Evolutionary conservation across 495 filamentous ascomycete species (phyloP).

Genomic region (Trichoderma parareesei): DNA sequence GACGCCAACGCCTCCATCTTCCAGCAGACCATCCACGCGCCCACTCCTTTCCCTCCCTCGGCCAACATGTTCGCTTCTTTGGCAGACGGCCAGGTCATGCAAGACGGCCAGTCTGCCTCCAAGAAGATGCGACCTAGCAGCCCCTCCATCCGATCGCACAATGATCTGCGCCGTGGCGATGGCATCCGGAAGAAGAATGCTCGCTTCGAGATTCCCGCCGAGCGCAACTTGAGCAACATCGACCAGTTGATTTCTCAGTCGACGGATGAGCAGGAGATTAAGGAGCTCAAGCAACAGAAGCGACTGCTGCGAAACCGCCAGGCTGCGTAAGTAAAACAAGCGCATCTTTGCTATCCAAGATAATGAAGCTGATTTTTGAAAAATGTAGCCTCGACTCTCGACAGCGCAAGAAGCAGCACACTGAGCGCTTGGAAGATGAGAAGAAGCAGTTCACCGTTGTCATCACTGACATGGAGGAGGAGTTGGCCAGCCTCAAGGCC

Average conservation of each 20-base stretch:
- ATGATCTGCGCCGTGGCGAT: slow-evolving; percentile 72
- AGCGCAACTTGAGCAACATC: slow-evolving; percentile 89
- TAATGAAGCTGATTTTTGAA: slow-evolving; percentile 34
- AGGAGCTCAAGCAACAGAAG: slow-evolving; percentile 98
- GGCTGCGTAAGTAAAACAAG: slow-evolving; percentile 67
- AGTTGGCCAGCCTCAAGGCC: slow-evolving; percentile 56
- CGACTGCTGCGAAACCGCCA: slow-evolving; percentile 88
- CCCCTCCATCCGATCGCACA: slow-evolving; percentile 69
- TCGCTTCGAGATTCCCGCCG: slow-evolving; percentile 92
- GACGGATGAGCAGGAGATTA: slow-evolving; percentile 86
- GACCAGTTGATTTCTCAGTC: slow-evolving; percentile 85
- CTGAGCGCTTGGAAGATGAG: slow-evolving; percentile 91
- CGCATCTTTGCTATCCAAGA: slow-evolving; percentile 18
- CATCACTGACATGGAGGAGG: slow-evolving; percentile 73
- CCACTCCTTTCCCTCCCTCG: slow-evolving; percentile 44
- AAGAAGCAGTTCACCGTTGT: slow-evolving; percentile 78
- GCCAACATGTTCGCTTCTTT: slow-evolving; percentile 44
- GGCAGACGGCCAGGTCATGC: slow-evolving; percentile 35
- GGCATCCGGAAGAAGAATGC: slow-evolving; percentile 99
- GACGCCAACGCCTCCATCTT: slow-evolving; percentile 47
- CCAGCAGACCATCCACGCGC: slow-evolving; percentile 38
- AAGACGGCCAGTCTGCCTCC: slow-evolving; percentile 51
- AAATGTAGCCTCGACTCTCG: slow-evolving; percentile 75
- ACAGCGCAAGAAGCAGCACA: slow-evolving; percentile 98
- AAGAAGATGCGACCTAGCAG: slow-evolving; percentile 65